phyloP scores from a whole-genome alignment of 495 filamentous ascomycete genomes.

The Penicillium cosmopolitanum region DNA sequence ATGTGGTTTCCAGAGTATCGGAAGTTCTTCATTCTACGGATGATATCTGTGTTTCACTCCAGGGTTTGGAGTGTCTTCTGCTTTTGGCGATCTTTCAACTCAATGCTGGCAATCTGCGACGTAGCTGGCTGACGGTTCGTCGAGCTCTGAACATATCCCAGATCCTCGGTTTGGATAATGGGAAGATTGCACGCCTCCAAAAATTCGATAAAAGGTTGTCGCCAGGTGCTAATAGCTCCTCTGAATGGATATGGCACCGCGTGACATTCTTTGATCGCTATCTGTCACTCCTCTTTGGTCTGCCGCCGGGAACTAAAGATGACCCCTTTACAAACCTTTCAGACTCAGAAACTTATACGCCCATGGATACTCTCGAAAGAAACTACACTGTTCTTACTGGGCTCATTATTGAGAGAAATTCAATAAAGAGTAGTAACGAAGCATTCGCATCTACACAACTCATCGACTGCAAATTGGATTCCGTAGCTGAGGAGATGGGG shows the following conservation, averaged over 20 bases:
- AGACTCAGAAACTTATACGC: slow-evolving; percentile 2
- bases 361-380: slow-evolving; percentile 23
- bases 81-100: slow-evolving; percentile 45
- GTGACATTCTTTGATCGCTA: slow-evolving; percentile 43
- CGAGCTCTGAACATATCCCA: slow-evolving; percentile 45
- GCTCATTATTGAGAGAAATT: slow-evolving; percentile 47
- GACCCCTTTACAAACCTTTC: slow-evolving; percentile 26
- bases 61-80: slow-evolving; percentile 50
- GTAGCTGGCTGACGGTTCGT: slow-evolving; percentile 41
- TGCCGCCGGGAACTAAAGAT: slow-evolving; percentile 45
- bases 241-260: slow-evolving; percentile 30
- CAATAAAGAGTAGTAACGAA: slow-evolving; percentile 22
- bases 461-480: slow-evolving; percentile 19
- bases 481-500: background rate
- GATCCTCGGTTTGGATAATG: slow-evolving; percentile 46
- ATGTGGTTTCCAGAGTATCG: background rate
- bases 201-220: slow-evolving; percentile 8
- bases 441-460: slow-evolving; percentile 26
- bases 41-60: slow-evolving; percentile 15
- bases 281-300: slow-evolving; percentile 49
- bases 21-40: background rate
- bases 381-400: slow-evolving; percentile 10
- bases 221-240: background rate
- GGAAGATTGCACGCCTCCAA: slow-evolving; percentile 14
- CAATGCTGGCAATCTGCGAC: slow-evolving; percentile 48